Conservation (phyloP, 1,284 basidiomycete species). For the Mycena citricolor region DNA sequence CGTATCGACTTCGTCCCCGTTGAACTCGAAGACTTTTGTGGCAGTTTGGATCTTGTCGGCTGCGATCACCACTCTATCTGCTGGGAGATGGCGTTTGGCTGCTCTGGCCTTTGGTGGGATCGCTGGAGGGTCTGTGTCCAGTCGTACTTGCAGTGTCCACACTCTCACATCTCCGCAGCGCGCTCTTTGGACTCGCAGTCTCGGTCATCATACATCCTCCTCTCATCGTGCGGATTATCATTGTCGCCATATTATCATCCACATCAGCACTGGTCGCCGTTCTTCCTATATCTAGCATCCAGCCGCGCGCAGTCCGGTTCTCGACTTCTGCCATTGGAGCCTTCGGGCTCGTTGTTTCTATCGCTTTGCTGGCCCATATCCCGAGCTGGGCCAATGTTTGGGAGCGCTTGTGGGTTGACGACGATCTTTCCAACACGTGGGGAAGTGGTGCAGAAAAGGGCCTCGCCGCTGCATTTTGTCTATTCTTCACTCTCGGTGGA, state of each 20-base stretch:
- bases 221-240: slow-evolving; percentile 52
- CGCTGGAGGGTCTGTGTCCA: slow-evolving; percentile 48
- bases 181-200: slow-evolving; percentile 49
- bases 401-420: slow-evolving; percentile 54
- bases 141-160: slow-evolving; percentile 6
- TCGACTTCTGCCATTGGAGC: slow-evolving; percentile 54
- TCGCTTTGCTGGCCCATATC: slow-evolving; percentile 53
- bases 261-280: slow-evolving; percentile 43
- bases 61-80: slow-evolving; percentile 43
- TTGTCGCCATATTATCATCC: slow-evolving; percentile 45
- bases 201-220: slow-evolving; percentile 60
- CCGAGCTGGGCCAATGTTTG: slow-evolving; percentile 59
- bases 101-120: slow-evolving; percentile 47
- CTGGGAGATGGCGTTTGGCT: slow-evolving; percentile 49
- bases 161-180: slow-evolving; percentile 31
- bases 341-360: slow-evolving; percentile 53
- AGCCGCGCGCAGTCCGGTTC: slow-evolving; percentile 49
- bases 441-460: slow-evolving; percentile 54
- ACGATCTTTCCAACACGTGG: slow-evolving; percentile 45
- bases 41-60: slow-evolving; percentile 58
- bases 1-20: slow-evolving; percentile 41
- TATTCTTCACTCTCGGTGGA: slow-evolving; percentile 50
- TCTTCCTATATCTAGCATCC: slow-evolving; percentile 44
- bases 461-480: slow-evolving; percentile 53
- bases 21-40: slow-evolving; percentile 52